Evolutionary conservation across 2,329 filamentous ascomycete genomes (phyloP).

Genomic region (Alternaria consortialis): DNA sequence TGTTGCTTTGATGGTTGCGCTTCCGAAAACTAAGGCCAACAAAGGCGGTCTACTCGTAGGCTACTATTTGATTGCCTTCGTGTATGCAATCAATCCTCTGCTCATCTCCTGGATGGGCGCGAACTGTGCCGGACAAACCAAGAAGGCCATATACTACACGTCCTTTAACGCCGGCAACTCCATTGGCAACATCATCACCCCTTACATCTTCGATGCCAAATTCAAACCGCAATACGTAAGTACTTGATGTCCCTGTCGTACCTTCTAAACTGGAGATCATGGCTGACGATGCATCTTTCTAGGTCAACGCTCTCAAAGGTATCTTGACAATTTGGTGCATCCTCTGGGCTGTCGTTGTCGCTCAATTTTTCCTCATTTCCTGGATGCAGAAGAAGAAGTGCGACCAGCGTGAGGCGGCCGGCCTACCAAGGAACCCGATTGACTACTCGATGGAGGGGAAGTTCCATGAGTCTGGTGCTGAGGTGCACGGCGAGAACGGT

Average conservation of each 20-base stretch:
- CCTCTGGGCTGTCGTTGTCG: slow-evolving; percentile 28
- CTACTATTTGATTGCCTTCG: slow-evolving; percentile 72
- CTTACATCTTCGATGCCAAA: slow-evolving; percentile 34
- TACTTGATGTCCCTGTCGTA: neutral
- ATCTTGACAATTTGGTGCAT: slow-evolving; percentile 36
- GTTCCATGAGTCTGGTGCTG: slow-evolving; percentile 27
- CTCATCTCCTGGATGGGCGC: slow-evolving; percentile 74
- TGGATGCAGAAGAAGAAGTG: slow-evolving; percentile 35
- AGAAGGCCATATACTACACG: slow-evolving; percentile 71
- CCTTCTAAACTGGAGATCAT: neutral
- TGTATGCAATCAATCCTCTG: slow-evolving; percentile 72
- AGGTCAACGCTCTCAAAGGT: slow-evolving; percentile 34
- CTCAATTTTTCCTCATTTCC: slow-evolving; percentile 25
- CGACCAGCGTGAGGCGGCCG: slow-evolving; percentile 31
- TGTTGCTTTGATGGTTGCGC: slow-evolving; percentile 64
- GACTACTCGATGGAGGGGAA: slow-evolving; percentile 31
- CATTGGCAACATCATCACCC: slow-evolving; percentile 66
- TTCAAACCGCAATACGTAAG: slow-evolving; percentile 35
- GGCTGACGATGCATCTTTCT: neutral
- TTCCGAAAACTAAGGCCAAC: slow-evolving; percentile 53
- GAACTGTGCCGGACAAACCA: slow-evolving; percentile 73
- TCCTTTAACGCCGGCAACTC: slow-evolving; percentile 70
- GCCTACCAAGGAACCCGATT: slow-evolving; percentile 27
- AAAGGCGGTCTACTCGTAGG: slow-evolving; percentile 63
- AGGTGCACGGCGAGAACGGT: slow-evolving; percentile 34